Evolutionary conservation across 345 rosid genomes (phyloP).

Genomic region (Boechera stricta): DNA sequence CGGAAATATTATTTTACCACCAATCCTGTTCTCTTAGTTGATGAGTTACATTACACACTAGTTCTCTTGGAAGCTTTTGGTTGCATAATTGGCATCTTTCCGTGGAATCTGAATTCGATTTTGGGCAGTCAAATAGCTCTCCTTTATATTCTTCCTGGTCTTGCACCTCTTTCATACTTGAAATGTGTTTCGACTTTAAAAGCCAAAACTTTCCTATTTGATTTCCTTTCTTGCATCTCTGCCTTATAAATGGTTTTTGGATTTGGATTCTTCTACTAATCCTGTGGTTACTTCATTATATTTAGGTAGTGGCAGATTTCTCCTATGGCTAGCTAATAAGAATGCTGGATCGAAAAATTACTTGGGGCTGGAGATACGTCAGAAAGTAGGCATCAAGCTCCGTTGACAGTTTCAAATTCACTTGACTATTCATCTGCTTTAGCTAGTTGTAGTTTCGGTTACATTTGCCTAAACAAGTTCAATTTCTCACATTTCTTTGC

Average conservation of each 20-base stretch:
- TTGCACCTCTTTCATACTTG: background rate
- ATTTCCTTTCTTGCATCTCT: background rate
- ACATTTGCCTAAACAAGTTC: constrained; percentile 29
- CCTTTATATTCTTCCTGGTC: background rate
- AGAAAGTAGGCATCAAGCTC: constrained; percentile 64
- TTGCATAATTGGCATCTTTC: constrained; percentile 13
- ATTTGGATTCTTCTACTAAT: constrained; percentile 14
- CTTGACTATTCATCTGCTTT: constrained; percentile 38
- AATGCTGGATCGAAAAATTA: constrained; percentile 62
- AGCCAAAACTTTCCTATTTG: background rate
- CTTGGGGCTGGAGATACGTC: constrained; percentile 89
- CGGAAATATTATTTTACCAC: background rate
- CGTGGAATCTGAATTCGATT: background rate
- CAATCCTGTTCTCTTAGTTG: background rate
- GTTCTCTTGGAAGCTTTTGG: constrained; percentile 19
- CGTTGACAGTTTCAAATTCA: constrained; percentile 42
- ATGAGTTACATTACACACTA: background rate
- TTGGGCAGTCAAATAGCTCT: background rate
- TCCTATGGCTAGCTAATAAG: constrained; percentile 80
- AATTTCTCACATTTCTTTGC: constrained; percentile 41
- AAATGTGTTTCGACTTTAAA: constrained; percentile 1
- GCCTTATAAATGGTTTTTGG: constrained; percentile 12
- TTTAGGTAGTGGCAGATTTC: constrained; percentile 95
- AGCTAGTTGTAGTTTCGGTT: constrained; percentile 39
- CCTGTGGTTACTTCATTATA: background rate